phyloP scores from a whole-genome alignment of 805 yeast species.

The Scheffersomyces amazonensis region DNA sequence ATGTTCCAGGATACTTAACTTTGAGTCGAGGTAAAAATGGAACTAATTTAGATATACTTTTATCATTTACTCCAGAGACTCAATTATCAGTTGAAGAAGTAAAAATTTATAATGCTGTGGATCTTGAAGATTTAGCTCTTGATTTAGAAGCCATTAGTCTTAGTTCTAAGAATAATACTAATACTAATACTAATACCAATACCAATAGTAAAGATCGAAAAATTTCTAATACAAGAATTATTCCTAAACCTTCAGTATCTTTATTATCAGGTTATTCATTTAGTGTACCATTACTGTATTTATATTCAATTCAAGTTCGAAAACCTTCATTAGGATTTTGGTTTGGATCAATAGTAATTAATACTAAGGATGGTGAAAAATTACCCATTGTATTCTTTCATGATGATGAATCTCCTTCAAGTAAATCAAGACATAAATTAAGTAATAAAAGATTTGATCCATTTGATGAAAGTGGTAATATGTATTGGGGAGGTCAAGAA shows the following conservation, averaged over 20 bases:
- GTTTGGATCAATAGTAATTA: slow-evolving; percentile 82
- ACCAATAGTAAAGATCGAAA: not conserved
- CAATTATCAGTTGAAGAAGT: slow-evolving; percentile 44
- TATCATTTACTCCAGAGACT: slow-evolving; percentile 69
- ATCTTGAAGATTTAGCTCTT: slow-evolving; percentile 32
- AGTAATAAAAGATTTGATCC: slow-evolving; percentile 71
- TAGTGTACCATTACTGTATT: slow-evolving; percentile 52
- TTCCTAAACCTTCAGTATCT: slow-evolving; percentile 50
- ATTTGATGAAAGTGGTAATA: slow-evolving; percentile 49
- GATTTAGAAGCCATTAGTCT: slow-evolving; percentile 16
- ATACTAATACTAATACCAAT: too few relatives aligned
- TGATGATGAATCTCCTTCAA: slow-evolving; percentile 81
- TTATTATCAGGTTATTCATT: slow-evolving; percentile 66
- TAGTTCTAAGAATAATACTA: not conserved
- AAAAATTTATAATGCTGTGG: slow-evolving; percentile 47
- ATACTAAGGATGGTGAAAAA: slow-evolving; percentile 63
- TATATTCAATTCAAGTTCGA: slow-evolving; percentile 80
- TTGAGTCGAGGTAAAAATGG: slow-evolving; percentile 54
- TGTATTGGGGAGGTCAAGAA: slow-evolving; percentile 92
- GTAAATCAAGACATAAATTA: slow-evolving; percentile 56
- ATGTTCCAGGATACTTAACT: slow-evolving; percentile 73
- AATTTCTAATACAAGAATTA: slow-evolving; percentile 19
- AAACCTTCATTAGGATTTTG: slow-evolving; percentile 86
- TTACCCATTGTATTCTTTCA: slow-evolving; percentile 90
- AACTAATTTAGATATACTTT: slow-evolving; percentile 51